A percentile compares a stretch with the other conserved stretches of the same genome.
Conservation (phyloP, 2,329 filamentous ascomycete genomes). For the Beauveria scarabaeidicola region DNA sequence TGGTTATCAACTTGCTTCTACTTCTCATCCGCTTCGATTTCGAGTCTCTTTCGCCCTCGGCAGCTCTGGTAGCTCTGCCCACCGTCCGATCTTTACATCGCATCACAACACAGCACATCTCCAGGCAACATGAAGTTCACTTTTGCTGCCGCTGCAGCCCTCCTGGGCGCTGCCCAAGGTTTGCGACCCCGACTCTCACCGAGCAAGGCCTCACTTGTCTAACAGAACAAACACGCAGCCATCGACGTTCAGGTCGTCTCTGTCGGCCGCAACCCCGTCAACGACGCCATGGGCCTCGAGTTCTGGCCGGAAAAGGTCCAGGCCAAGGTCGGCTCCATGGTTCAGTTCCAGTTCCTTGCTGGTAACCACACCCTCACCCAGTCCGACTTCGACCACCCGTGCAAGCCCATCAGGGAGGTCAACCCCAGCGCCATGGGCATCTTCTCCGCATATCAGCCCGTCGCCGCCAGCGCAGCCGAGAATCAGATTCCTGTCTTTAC, state of each 20-base stretch:
- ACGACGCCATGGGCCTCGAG: conserved; percentile 40
- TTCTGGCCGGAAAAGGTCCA: conserved; percentile 60
- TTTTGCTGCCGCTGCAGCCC: conserved; percentile 36
- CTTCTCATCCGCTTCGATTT: conserved; percentile 12
- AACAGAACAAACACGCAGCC: conserved; percentile 17
- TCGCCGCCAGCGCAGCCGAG: conserved; percentile 40
- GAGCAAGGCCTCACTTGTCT: neutral
- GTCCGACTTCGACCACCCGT: conserved; percentile 65
- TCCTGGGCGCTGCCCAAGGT: conserved; percentile 41
- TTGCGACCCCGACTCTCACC: conserved; percentile 14
- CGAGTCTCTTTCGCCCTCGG: conserved; percentile 14
- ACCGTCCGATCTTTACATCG: conserved; percentile 20
- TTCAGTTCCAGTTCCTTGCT: conserved; percentile 58
- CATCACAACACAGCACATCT: conserved; percentile 7
- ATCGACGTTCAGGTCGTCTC: conserved; percentile 53
- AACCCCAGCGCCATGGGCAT: conserved; percentile 49
- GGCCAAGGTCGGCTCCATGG: conserved; percentile 53
- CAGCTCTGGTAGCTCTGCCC: conserved; percentile 18
- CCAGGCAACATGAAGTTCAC: conserved; percentile 44
- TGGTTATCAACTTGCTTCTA: conserved; percentile 17
- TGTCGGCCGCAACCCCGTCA: conserved; percentile 46
- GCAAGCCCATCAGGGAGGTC: conserved; percentile 49
- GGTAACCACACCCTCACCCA: conserved; percentile 75
- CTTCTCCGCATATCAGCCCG: conserved; percentile 60
- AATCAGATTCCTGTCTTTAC: conserved; percentile 59